phyloP scores from a whole-genome alignment of 2,329 filamentous ascomycete genomes.

The Epichloe hybrida region DNA sequence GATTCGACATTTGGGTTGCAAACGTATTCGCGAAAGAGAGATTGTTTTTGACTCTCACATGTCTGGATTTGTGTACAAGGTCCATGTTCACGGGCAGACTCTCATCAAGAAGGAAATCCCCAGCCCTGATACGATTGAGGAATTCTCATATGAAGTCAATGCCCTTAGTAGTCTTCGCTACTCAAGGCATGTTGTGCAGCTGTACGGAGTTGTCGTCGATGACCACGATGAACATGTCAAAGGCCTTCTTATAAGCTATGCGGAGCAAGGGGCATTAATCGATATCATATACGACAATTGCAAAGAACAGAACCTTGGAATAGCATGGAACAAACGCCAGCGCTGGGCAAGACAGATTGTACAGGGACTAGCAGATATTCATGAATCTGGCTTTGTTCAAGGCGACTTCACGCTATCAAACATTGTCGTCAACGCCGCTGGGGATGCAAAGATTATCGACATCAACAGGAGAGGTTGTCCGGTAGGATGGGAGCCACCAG shows the following conservation, averaged over 20 bases:
- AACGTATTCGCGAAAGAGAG: constrained; percentile 55
- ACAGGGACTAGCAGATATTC: constrained; percentile 77
- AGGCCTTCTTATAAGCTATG: constrained; percentile 79
- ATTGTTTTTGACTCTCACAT: constrained; percentile 82
- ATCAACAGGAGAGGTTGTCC: constrained; percentile 96
- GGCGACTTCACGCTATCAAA: constrained; percentile 96
- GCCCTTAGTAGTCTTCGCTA: constrained; percentile 67
- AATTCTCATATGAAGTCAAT: constrained; percentile 96
- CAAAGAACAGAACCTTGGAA: constrained; percentile 39
- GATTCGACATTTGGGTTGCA: constrained; percentile 59
- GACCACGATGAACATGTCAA: constrained; percentile 75
- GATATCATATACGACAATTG: constrained; percentile 76
- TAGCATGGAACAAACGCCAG: constrained; percentile 61
- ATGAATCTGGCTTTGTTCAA: constrained; percentile 92
- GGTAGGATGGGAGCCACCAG: constrained; percentile 93
- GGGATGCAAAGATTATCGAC: constrained; percentile 92
- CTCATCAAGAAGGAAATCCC: constrained; percentile 98
- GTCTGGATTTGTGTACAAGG: constrained; percentile 95
- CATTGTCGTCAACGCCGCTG: constrained; percentile 75
- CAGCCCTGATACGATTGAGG: constrained; percentile 85
- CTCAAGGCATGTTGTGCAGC: constrained; percentile 66
- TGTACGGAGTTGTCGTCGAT: constrained; percentile 80
- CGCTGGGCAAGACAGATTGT: constrained; percentile 89
- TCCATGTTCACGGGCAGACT: constrained; percentile 50
- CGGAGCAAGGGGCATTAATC: constrained; percentile 73